Conservation (phyloP, 1,284 basidiomycete species). For the Boletus sp. region DNA sequence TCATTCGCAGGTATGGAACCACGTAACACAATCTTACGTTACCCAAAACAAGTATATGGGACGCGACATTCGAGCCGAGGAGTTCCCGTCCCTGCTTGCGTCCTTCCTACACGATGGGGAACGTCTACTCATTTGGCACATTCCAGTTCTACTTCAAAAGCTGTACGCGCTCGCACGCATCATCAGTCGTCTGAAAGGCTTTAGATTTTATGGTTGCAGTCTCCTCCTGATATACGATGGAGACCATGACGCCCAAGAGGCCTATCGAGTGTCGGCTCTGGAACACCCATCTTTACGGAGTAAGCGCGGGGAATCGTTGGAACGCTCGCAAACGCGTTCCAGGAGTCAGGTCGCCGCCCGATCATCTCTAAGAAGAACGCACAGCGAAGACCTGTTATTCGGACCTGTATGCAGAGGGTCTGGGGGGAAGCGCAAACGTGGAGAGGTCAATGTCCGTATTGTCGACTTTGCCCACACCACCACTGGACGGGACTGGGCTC, state of each 20-base stretch:
- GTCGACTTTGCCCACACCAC: conserved; percentile 99
- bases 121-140: conserved; percentile 83
- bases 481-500: conserved; percentile 88
- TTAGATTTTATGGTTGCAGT: conserved; percentile 97
- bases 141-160: conserved; percentile 88
- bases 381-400: conserved; percentile 70
- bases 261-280: conserved; percentile 54
- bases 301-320: conserved; percentile 75
- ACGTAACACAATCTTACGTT: conserved; percentile 73
- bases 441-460: conserved; percentile 92
- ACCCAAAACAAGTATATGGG: conserved; percentile 98
- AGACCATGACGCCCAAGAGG: conserved; percentile 80
- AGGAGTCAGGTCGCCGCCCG: conserved; percentile 37
- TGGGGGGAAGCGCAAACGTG: conserved; percentile 64
- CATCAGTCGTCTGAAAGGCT: conserved; percentile 83
- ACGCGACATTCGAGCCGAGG: conserved; percentile 80
- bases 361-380: conserved; percentile 59
- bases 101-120: conserved; percentile 88
- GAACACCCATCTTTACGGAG: conserved; percentile 68
- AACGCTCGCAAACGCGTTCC: conserved; percentile 43
- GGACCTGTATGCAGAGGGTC: conserved; percentile 61
- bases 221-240: conserved; percentile 98
- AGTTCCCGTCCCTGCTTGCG: conserved; percentile 79
- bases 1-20: conserved; percentile 80
- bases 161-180: conserved; percentile 92